Evolutionary conservation across 2,329 filamentous ascomycete genomes (phyloP).

Genomic region (Verticillium zaregamsianum): DNA sequence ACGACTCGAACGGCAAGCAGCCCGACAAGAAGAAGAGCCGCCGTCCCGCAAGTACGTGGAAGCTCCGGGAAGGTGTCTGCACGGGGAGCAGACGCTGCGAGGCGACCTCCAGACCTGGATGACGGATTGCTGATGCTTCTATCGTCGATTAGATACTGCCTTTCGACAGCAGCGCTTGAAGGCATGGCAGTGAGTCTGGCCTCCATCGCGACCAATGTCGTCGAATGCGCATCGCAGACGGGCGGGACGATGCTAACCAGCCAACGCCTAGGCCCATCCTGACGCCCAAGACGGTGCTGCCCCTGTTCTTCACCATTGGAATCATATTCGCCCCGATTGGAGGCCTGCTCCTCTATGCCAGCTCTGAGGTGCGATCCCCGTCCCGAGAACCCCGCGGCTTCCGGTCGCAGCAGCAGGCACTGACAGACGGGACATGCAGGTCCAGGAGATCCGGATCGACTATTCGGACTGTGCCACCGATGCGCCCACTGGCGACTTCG

Average conservation of each 20-base stretch:
- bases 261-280: conserved; percentile 70
- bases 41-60: conserved; percentile 75
- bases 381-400: not conserved
- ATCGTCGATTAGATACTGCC: conserved; percentile 67
- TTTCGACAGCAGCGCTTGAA: conserved; percentile 96
- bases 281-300: conserved; percentile 88
- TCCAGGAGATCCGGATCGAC: conserved; percentile 86
- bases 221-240: not conserved
- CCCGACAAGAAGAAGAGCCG: conserved; percentile 84
- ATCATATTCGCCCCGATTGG: conserved; percentile 93
- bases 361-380: conserved; percentile 59
- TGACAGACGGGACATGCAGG: conserved; percentile 41
- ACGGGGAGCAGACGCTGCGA: not conserved
- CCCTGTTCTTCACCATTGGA: conserved; percentile 85
- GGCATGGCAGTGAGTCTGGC: conserved; percentile 85
- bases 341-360: conserved; percentile 80
- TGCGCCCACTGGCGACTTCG: conserved; percentile 43
- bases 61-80: conserved; percentile 1
- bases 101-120: not conserved
- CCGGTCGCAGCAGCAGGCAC: not conserved
- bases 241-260: conserved; percentile 7
- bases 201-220: conserved; percentile 17
- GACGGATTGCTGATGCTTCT: conserved; percentile 5
- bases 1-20: conserved; percentile 46
- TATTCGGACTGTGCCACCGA: conserved; percentile 72